A percentile compares a stretch with the other conserved stretches of the same genome.
These are phyloP conservation scores for Myxozyma mucilagina DNA, from an alignment of 805 yeast genomes.

Conservation along the genomic window DNA sequence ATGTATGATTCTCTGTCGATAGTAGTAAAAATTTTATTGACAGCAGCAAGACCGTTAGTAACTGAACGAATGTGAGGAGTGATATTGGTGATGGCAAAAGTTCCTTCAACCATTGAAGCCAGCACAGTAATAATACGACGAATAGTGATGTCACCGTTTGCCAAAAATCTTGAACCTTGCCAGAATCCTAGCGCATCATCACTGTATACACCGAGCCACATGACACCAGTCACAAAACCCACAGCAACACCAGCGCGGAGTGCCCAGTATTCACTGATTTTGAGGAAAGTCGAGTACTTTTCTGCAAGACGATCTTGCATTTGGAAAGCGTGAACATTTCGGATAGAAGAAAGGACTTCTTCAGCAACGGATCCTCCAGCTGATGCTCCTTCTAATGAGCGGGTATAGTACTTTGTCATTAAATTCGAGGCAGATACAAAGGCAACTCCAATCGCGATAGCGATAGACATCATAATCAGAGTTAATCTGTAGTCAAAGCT, in stretches of 20 bases:
- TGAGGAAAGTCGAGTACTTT: slow-evolving; percentile 38
- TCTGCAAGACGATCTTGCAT: slow-evolving; percentile 41
- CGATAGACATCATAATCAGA: slow-evolving; percentile 40
- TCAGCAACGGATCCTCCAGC: slow-evolving; percentile 42
- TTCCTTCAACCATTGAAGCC: slow-evolving; percentile 39
- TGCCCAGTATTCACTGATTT: slow-evolving; percentile 31
- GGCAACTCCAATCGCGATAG: slow-evolving; percentile 36
- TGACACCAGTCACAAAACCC: slow-evolving; percentile 37
- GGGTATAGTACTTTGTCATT: slow-evolving; percentile 25
- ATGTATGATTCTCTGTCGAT: slow-evolving; percentile 45
- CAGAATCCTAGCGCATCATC: slow-evolving; percentile 47
- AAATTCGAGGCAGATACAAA: slow-evolving; percentile 36
- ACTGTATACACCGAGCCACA: slow-evolving; percentile 43
- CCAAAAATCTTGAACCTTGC: slow-evolving; percentile 38
- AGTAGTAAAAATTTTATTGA: slow-evolving; percentile 44
- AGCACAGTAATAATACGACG: slow-evolving; percentile 30
- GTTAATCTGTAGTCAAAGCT: slow-evolving; percentile 43
- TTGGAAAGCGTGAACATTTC: slow-evolving; percentile 47
- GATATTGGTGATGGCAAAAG: slow-evolving; percentile 44
- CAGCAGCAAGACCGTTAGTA: slow-evolving; percentile 45
- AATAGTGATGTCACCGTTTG: slow-evolving; percentile 23
- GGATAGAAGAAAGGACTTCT: slow-evolving; percentile 43
- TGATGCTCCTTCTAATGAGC: slow-evolving; percentile 10
- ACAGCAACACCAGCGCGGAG: not conserved
- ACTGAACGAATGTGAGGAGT: slow-evolving; percentile 45